Percentiles rank a stretch among this genome's conserved stretches.
Conservation (phyloP, 2,329 filamentous ascomycete genomes). For the Paraconiothyrium brasiliense region DNA sequence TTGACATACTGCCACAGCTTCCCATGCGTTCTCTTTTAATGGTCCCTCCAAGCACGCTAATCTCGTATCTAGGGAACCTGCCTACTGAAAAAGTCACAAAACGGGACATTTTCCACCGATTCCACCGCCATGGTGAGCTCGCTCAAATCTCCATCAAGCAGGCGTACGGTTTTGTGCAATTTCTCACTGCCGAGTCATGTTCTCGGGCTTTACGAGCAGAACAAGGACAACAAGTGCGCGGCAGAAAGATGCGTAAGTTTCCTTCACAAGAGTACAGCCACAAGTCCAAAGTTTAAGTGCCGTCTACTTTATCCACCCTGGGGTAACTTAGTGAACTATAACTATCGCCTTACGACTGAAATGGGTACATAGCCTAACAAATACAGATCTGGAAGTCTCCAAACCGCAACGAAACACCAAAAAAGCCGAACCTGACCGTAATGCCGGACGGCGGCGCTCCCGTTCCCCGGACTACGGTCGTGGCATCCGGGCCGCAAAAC, state of each 20-base stretch:
- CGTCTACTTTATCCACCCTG: background rate
- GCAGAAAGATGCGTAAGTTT: slow-evolving; percentile 89
- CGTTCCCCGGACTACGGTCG: slow-evolving; percentile 70
- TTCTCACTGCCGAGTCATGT: slow-evolving; percentile 79
- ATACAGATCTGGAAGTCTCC: slow-evolving; percentile 84
- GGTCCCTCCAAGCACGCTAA: slow-evolving; percentile 22
- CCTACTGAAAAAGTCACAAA: slow-evolving; percentile 94
- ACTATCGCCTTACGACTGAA: background rate
- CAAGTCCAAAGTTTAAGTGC: background rate
- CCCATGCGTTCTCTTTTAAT: background rate
- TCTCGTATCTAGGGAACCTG: slow-evolving; percentile 73
- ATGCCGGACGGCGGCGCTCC: slow-evolving; percentile 61
- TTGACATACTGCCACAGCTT: background rate
- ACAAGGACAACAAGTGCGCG: slow-evolving; percentile 82
- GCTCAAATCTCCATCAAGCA: slow-evolving; percentile 97
- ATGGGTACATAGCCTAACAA: slow-evolving; percentile 38
- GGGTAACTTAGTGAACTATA: background rate
- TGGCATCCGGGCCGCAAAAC: slow-evolving; percentile 46
- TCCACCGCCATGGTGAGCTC: slow-evolving; percentile 83
- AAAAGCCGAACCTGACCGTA: slow-evolving; percentile 55
- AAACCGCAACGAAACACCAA: slow-evolving; percentile 84
- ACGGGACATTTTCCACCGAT: slow-evolving; percentile 90
- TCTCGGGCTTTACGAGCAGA: slow-evolving; percentile 77
- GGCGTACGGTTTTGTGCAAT: slow-evolving; percentile 97
- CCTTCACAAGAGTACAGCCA: background rate